Conservation (phyloP, 2,329 filamentous ascomycete species). For the Sporothrix humicola region DNA sequence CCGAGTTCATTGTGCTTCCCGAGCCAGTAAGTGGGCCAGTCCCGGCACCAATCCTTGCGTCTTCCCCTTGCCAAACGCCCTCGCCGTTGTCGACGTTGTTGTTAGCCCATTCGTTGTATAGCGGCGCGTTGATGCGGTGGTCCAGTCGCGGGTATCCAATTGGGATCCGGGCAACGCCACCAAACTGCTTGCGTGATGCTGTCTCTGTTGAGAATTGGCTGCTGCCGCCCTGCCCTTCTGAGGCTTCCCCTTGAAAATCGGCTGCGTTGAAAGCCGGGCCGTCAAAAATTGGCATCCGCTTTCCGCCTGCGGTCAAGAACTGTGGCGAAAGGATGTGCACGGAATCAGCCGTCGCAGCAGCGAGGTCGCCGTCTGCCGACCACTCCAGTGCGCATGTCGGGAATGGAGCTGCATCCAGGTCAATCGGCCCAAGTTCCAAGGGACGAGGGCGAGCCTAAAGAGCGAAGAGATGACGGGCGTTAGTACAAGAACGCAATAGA, state of each 20-base stretch:
- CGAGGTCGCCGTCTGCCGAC: constrained; percentile 64
- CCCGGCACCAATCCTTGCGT: not conserved
- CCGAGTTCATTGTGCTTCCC: constrained; percentile 60
- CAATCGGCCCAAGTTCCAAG: constrained; percentile 36
- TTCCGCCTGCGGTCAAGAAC: constrained; percentile 42
- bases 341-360: constrained; percentile 62
- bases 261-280: constrained; percentile 27
- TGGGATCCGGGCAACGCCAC: constrained; percentile 45
- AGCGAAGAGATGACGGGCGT: not conserved
- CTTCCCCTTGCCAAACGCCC: constrained; percentile 38
- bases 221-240: constrained; percentile 39
- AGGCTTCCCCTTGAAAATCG: constrained; percentile 33
- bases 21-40: constrained; percentile 53
- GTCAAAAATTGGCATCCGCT: constrained; percentile 33
- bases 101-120: constrained; percentile 43
- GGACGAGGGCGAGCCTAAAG: not conserved
- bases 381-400: constrained; percentile 49
- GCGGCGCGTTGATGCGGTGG: constrained; percentile 53
- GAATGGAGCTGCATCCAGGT: constrained; percentile 41
- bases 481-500: not conserved
- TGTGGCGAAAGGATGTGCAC: constrained; percentile 59
- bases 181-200: constrained; percentile 43
- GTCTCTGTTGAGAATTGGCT: constrained; percentile 35
- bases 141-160: constrained; percentile 48
- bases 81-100: constrained; percentile 40